A percentile compares a stretch with the other conserved stretches of the same genome.
Conservation (phyloP, 345 rosid genomes). For the Geranium rotundifolium region DNA sequence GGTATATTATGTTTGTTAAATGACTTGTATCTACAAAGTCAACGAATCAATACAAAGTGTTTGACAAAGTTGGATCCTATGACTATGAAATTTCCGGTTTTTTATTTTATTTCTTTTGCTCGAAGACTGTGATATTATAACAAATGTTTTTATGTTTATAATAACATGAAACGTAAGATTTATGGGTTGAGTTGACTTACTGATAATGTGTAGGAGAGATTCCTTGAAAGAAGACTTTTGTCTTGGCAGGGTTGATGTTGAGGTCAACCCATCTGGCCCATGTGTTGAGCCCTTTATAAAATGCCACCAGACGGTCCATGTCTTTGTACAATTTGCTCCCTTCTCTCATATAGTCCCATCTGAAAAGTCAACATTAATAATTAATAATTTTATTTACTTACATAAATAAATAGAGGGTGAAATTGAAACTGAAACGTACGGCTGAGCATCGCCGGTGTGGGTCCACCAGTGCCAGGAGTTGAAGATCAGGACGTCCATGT, state of each 20-base stretch:
- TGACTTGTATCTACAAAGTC: too few species aligned
- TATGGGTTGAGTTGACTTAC: background rate
- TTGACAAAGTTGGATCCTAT: too few species aligned
- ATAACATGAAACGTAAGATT: background rate
- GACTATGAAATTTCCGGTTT: too few species aligned
- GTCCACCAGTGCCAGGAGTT: slow-evolving; percentile 99
- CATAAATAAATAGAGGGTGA: background rate
- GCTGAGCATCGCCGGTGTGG: slow-evolving; percentile 58
- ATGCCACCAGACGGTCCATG: slow-evolving; percentile 76
- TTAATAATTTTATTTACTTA: background rate
- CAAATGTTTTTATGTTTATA: too few species aligned
- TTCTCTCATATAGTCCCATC: slow-evolving; percentile 75
- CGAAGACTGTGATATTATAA: too few species aligned
- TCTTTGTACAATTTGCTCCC: slow-evolving; percentile 37
- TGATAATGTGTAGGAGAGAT: slow-evolving; percentile 84
- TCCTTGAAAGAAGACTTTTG: slow-evolving; percentile 85
- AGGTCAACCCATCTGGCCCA: slow-evolving; percentile 86
- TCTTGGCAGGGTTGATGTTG: slow-evolving; percentile 46
- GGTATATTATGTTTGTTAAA: too few species aligned
- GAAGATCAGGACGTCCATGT: slow-evolving; percentile 75
- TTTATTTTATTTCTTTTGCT: too few species aligned
- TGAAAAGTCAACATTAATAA: slow-evolving; percentile 11
- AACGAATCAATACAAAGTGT: too few species aligned
- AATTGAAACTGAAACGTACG: slow-evolving; percentile 19
- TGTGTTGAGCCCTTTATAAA: slow-evolving; percentile 53